Percentiles rank a stretch among this genome's conserved stretches.
These are phyloP conservation scores for Actinomortierella ambigua DNA, from an alignment of 371 early-diverging fungal species.

Conservation along the genomic window DNA sequence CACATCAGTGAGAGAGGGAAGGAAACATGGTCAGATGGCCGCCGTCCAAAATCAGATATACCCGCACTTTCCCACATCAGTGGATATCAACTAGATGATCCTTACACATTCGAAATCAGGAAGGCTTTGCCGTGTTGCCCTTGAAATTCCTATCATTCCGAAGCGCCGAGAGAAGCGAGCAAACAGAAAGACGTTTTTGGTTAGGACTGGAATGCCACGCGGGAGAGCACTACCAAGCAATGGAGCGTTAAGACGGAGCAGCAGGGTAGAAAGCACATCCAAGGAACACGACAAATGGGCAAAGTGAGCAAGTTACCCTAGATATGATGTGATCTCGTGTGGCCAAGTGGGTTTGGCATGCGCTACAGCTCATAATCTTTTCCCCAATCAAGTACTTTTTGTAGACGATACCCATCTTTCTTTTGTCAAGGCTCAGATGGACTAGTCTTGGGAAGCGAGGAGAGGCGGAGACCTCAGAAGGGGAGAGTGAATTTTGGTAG, in stretches of 20 bases:
- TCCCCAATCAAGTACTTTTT: slow-evolving; percentile 58
- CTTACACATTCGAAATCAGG: slow-evolving; percentile 66
- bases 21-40: background rate
- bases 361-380: slow-evolving; percentile 64
- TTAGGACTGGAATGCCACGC: too few species aligned
- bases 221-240: too few species aligned
- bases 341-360: slow-evolving; percentile 79
- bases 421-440: background rate
- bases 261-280: too few species aligned
- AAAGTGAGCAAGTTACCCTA: slow-evolving; percentile 50
- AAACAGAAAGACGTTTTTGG: too few species aligned
- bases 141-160: slow-evolving; percentile 56
- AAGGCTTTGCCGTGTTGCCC: slow-evolving; percentile 69
- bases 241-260: too few species aligned
- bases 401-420: slow-evolving; percentile 62
- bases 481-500: background rate
- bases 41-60: background rate
- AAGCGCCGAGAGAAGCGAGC: slow-evolving; percentile 1
- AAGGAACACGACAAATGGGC: background rate
- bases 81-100: slow-evolving; percentile 1
- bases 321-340: slow-evolving; percentile 67
- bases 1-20: background rate
- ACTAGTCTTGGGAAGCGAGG: background rate
- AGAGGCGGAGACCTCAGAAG: too few species aligned
- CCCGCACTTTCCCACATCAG: too few species aligned